These are phyloP conservation scores for Gleditsia sinensis DNA, from an alignment of 306 rosid genomes.

Conservation along the genomic window DNA sequence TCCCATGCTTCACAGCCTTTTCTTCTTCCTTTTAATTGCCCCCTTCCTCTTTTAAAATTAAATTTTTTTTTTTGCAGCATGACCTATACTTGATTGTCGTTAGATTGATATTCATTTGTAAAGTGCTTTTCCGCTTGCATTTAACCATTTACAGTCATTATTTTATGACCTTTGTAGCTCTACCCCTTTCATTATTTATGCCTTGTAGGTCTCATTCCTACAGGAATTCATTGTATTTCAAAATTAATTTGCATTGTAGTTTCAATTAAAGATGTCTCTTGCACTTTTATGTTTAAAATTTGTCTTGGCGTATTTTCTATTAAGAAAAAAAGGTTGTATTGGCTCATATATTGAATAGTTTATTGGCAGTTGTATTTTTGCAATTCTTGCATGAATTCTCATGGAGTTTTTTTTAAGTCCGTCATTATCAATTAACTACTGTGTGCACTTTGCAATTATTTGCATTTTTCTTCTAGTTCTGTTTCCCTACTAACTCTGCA, in stretches of 20 bases:
- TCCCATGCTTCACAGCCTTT: background rate
- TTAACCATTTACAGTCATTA: background rate
- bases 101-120: background rate
- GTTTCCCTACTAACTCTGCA: conserved; percentile 35
- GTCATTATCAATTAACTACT: conserved; percentile 16
- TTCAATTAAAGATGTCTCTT: conserved; percentile 5
- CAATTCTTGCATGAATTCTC: conserved; percentile 7
- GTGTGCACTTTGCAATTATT: conserved; percentile 3
- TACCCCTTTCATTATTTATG: background rate
- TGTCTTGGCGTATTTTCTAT: conserved; percentile 3
- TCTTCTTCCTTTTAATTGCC: background rate
- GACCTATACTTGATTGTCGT: conserved; percentile 7
- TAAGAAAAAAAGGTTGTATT: too few species aligned
- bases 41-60: background rate
- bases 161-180: background rate
- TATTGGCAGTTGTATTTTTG: conserved; percentile 2
- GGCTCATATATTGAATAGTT: conserved; percentile 8
- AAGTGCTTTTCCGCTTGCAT: background rate
- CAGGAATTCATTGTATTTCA: conserved; percentile 10
- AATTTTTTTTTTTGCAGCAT: conserved; percentile 29
- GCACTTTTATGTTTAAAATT: conserved; percentile 5
- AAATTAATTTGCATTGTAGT: conserved; percentile 19
- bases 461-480: conserved; percentile 12
- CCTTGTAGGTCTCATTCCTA: background rate
- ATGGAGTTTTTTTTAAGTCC: background rate